phyloP scores from a whole-genome alignment of 768 basidiomycete genomes.

The Amanita inopinata region DNA sequence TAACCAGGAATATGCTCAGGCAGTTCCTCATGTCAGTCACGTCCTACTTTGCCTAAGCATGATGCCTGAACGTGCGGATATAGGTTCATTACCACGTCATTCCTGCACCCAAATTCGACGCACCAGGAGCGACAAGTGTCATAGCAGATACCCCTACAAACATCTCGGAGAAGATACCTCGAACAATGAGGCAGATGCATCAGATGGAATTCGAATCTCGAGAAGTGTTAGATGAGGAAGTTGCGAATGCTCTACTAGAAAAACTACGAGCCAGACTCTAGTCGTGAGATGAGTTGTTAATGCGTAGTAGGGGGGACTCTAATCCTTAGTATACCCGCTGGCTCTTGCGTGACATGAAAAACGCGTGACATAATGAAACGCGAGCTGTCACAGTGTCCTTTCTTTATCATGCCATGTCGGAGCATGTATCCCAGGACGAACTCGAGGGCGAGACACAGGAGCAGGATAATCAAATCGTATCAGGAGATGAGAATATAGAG shows the following conservation, averaged over 20 bases:
- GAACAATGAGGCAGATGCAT: constrained; percentile 47
- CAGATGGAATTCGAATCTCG: constrained; percentile 48
- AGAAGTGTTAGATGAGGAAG: constrained; percentile 49
- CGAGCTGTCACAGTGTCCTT: constrained; percentile 9
- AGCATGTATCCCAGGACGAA: constrained; percentile 9
- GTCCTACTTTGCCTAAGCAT: not conserved
- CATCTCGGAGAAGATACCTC: constrained; percentile 14
- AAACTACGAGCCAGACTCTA: constrained; percentile 37
- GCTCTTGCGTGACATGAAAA: not conserved
- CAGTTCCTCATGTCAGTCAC: constrained; percentile 60
- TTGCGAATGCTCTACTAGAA: constrained; percentile 34
- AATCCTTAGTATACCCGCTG: constrained; percentile 25
- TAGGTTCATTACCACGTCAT: constrained; percentile 75
- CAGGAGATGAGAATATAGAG: constrained; percentile 8
- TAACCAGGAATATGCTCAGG: constrained; percentile 77
- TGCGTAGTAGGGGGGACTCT: constrained; percentile 34
- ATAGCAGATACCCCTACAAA: constrained; percentile 11
- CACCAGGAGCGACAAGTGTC: constrained; percentile 10
- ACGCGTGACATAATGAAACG: not conserved
- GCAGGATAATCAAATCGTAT: constrained; percentile 4
- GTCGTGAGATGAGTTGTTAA: constrained; percentile 34
- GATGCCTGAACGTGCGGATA: not conserved
- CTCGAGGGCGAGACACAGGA: constrained; percentile 12
- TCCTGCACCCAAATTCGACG: constrained; percentile 47
- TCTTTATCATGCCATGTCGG: constrained; percentile 10